phyloP scores from a whole-genome alignment of 1,284 basidiomycete species.

The Apiotrichum montevideense region DNA sequence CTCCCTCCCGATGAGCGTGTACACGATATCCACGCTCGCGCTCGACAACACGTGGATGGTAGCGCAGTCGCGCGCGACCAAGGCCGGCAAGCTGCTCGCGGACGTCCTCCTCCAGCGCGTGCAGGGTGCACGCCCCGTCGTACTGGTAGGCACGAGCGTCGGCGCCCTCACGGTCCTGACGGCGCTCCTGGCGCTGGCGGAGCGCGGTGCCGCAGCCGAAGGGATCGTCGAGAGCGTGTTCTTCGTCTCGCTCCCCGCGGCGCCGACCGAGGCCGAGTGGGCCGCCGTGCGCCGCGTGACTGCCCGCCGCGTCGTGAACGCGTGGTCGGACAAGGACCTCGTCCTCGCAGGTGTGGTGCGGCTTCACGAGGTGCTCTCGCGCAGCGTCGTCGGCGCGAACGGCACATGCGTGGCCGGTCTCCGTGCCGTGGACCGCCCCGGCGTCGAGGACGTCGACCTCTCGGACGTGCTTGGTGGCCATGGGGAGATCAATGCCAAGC shows the following conservation, averaged over 20 bases:
- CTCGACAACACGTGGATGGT: slow-evolving; percentile 49
- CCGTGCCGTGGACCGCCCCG: slow-evolving; percentile 43
- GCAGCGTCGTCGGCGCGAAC: slow-evolving; percentile 41
- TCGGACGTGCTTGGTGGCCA: slow-evolving; percentile 44
- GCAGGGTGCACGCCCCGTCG: slow-evolving; percentile 54
- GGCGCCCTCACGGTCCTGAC: slow-evolving; percentile 53
- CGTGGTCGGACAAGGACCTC: slow-evolving; percentile 49
- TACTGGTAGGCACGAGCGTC: slow-evolving; percentile 52
- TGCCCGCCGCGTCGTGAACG: slow-evolving; percentile 51
- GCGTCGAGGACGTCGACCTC: slow-evolving; percentile 49
- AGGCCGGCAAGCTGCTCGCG: slow-evolving; percentile 53
- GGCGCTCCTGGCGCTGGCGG: slow-evolving; percentile 50
- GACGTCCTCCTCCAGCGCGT: slow-evolving; percentile 53
- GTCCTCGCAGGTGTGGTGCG: slow-evolving; percentile 53
- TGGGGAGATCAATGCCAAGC: slow-evolving; percentile 43
- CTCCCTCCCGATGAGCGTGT: slow-evolving; percentile 49
- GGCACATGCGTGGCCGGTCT: slow-evolving; percentile 47
- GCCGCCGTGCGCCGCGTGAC: slow-evolving; percentile 48
- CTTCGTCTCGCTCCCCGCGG: slow-evolving; percentile 51
- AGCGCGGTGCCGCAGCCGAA: slow-evolving; percentile 31
- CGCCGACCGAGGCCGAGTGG: slow-evolving; percentile 49
- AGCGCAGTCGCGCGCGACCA: slow-evolving; percentile 49
- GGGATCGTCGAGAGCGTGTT: slow-evolving; percentile 51
- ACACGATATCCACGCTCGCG: slow-evolving; percentile 36
- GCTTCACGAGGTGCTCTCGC: slow-evolving; percentile 50